Conservation (phyloP, 345 rosid genomes). For the Euphorbia tirucalli region DNA sequence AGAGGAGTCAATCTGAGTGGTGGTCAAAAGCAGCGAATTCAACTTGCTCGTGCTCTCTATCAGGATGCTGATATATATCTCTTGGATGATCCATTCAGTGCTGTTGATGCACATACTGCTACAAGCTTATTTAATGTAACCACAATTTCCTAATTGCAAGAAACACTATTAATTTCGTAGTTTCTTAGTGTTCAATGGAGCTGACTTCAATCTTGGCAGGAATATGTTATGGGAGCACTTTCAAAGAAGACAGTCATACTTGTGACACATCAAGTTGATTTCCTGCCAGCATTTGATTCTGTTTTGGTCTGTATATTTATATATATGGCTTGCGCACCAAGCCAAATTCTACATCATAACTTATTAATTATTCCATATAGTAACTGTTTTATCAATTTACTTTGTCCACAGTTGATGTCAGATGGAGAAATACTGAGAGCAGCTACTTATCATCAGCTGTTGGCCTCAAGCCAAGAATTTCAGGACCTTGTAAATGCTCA, state of each 20-base stretch:
- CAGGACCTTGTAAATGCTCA: constrained; percentile 88
- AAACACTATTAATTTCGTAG: background rate
- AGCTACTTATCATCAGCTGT: constrained; percentile 66
- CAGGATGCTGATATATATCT: constrained; percentile 89
- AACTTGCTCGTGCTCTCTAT: constrained; percentile 95
- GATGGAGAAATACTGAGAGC: constrained; percentile 78
- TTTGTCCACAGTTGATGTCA: constrained; percentile 66
- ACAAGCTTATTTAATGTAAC: constrained; percentile 79
- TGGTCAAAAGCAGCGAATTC: constrained; percentile 95
- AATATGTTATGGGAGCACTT: constrained; percentile 76
- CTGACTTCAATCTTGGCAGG: constrained; percentile 51
- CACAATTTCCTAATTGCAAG: background rate
- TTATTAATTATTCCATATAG: background rate
- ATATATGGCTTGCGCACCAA: background rate
- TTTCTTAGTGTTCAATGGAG: constrained; percentile 8
- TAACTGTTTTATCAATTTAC: background rate
- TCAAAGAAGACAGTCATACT: constrained; percentile 68
- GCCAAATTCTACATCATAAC: background rate
- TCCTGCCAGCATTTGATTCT: constrained; percentile 82
- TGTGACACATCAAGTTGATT: constrained; percentile 97
- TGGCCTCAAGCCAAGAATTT: constrained; percentile 63
- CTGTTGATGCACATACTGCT: constrained; percentile 96
- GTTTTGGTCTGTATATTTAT: constrained; percentile 58
- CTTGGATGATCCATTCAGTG: constrained; percentile 94
- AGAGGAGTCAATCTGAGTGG: constrained; percentile 98